phyloP scores from a whole-genome alignment of 805 yeast species.

The Yarrowia sp. region DNA sequence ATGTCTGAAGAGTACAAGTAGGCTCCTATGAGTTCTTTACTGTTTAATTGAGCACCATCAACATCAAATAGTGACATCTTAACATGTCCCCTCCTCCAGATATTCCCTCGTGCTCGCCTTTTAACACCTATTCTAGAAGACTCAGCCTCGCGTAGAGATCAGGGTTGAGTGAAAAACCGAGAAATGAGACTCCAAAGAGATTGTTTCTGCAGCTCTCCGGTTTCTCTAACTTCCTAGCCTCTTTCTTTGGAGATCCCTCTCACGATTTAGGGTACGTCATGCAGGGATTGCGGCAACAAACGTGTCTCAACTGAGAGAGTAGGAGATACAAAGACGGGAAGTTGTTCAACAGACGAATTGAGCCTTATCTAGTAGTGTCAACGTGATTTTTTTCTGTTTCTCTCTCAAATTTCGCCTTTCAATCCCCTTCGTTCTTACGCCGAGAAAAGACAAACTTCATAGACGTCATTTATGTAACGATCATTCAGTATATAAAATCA shows the following conservation, averaged over 20 bases:
- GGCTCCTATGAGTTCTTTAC: neutral
- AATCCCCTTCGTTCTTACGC: no score
- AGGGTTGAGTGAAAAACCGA: neutral
- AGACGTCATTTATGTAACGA: neutral
- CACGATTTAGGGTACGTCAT: neutral
- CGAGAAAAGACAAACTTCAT: neutral
- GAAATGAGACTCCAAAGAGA: neutral
- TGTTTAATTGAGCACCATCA: neutral
- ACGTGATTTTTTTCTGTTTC: no score
- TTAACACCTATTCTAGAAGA: neutral
- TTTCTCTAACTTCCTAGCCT: neutral
- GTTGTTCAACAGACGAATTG: neutral
- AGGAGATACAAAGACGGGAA: neutral
- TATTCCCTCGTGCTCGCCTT: neutral
- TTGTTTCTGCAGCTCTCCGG: neutral
- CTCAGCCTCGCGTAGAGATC: neutral
- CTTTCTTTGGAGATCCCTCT: neutral
- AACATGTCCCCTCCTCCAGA: neutral
- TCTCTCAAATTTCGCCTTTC: no score
- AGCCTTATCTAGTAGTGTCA: no score
- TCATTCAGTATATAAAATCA: neutral
- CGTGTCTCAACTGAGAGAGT: neutral
- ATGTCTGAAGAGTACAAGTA: neutral
- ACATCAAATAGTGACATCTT: neutral
- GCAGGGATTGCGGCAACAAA: neutral